Percentiles rank a stretch among this genome's conserved stretches.
Conservation (phyloP, 768 basidiomycete species). For the Mycena latifolia region DNA sequence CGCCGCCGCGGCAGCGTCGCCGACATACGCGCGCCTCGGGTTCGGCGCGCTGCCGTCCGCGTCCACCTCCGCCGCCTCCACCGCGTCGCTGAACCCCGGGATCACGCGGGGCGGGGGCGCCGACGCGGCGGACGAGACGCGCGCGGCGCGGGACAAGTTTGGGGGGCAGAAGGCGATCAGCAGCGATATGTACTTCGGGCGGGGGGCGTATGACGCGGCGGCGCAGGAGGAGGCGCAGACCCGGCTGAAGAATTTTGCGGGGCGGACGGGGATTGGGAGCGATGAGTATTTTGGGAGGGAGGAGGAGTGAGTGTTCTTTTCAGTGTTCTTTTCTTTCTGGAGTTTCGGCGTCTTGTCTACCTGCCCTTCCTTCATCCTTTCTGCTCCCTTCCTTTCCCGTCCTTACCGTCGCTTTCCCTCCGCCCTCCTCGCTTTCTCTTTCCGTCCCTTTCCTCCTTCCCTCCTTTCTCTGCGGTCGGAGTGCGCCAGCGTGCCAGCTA, state of each 20-base stretch:
- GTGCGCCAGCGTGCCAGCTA: too few species aligned
- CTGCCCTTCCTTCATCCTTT: too few species aligned
- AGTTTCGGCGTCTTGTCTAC: too few species aligned
- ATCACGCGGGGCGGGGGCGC: slow-evolving; percentile 35
- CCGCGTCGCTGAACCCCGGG: slow-evolving; percentile 27
- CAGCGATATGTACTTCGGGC: slow-evolving; percentile 97
- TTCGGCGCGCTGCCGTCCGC: slow-evolving; percentile 32
- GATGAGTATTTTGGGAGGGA: slow-evolving; percentile 96
- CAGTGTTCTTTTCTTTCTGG: slow-evolving; percentile 43
- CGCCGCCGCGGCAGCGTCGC: slow-evolving; percentile 22
- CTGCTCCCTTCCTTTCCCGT: slow-evolving; percentile 41
- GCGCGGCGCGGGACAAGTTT: slow-evolving; percentile 88
- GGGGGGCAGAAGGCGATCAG: slow-evolving; percentile 95
- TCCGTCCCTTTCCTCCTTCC: too few species aligned
- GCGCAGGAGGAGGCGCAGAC: slow-evolving; percentile 81
- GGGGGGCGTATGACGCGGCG: slow-evolving; percentile 86
- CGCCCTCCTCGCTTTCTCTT: too few species aligned
- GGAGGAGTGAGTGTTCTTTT: slow-evolving; percentile 74
- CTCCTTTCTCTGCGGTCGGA: too few species aligned
- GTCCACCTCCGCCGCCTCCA: not conserved
- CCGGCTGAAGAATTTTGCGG: slow-evolving; percentile 88
- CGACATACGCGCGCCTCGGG: slow-evolving; percentile 30
- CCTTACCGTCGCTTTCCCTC: slow-evolving; percentile 32
- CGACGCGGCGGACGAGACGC: slow-evolving; percentile 70
- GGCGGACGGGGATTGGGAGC: slow-evolving; percentile 93